Percentiles rank a stretch among this genome's conserved stretches.
phyloP scores from a whole-genome alignment of 2,329 filamentous ascomycete species.

The Aspergillus novofumigatus region DNA sequence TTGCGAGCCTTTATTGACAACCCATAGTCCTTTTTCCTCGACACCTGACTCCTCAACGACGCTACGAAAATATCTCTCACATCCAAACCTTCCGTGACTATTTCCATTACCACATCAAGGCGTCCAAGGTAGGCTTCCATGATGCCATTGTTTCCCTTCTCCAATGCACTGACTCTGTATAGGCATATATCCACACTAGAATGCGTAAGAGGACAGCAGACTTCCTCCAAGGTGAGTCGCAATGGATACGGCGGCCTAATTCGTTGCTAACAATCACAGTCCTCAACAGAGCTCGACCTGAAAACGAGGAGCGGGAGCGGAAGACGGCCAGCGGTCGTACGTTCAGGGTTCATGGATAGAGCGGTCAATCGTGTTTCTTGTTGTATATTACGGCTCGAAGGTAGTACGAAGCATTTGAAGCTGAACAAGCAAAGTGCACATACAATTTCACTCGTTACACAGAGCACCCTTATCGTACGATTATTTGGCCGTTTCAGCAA shows the following conservation, averaged over 20 bases:
- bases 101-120: slow-evolving; percentile 99
- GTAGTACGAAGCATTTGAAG: slow-evolving; percentile 5
- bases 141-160: background rate
- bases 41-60: slow-evolving; percentile 83
- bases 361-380: slow-evolving; percentile 11
- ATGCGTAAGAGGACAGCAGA: slow-evolving; percentile 98
- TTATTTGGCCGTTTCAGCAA: background rate
- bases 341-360: slow-evolving; percentile 63
- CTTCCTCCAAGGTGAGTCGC: slow-evolving; percentile 80
- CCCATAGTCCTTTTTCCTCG: slow-evolving; percentile 82
- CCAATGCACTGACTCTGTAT: slow-evolving; percentile 7
- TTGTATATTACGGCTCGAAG: slow-evolving; percentile 21
- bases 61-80: slow-evolving; percentile 94
- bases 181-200: slow-evolving; percentile 95
- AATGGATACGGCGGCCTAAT: background rate
- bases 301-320: slow-evolving; percentile 93
- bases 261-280: slow-evolving; percentile 55
- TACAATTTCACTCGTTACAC: slow-evolving; percentile 10
- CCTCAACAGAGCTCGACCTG: slow-evolving; percentile 89
- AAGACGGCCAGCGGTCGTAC: slow-evolving; percentile 97
- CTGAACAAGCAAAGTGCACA: slow-evolving; percentile 6
- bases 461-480: background rate
- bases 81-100: slow-evolving; percentile 99
- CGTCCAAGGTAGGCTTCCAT: slow-evolving; percentile 65
- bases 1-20: slow-evolving; percentile 9